phyloP scores from a whole-genome alignment of 257 asterid species.

The Perilla frutescens region DNA sequence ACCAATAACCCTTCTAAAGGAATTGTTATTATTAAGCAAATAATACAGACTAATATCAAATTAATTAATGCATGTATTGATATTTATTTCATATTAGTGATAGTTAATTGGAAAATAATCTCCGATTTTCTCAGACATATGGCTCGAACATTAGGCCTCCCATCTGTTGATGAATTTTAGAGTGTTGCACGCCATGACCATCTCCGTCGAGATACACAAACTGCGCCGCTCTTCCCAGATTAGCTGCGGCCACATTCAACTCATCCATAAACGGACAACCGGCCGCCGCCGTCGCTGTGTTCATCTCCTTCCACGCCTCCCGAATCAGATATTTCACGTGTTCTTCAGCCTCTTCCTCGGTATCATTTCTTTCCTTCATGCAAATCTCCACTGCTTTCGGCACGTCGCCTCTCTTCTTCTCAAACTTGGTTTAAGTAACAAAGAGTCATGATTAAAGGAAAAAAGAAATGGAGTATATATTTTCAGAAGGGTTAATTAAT shows the following conservation, averaged over 20 bases:
- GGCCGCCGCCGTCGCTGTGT: constrained; percentile 18
- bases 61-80: too few species aligned
- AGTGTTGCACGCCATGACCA: constrained; percentile 34
- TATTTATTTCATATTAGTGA: too few species aligned
- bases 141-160: constrained; percentile 41
- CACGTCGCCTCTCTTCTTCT: constrained; percentile 39
- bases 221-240: constrained; percentile 54
- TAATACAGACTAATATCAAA: too few species aligned
- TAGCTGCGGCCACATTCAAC: constrained; percentile 38
- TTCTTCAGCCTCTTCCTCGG: constrained; percentile 31
- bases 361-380: constrained; percentile 46
- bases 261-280: constrained; percentile 16
- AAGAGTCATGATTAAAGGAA: too few species aligned
- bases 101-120: too few species aligned
- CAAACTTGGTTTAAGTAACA: not conserved
- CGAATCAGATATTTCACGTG: constrained; percentile 24
- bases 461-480: too few species aligned
- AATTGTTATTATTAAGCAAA: too few species aligned
- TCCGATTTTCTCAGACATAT: too few species aligned
- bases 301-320: constrained; percentile 51
- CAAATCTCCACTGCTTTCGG: constrained; percentile 47
- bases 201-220: constrained; percentile 58
- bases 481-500: too few species aligned
- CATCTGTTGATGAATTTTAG: constrained; percentile 41
- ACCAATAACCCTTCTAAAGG: too few species aligned